phyloP scores from a whole-genome alignment of 2,329 filamentous ascomycete genomes.

The Elsinoe fawcettii region DNA sequence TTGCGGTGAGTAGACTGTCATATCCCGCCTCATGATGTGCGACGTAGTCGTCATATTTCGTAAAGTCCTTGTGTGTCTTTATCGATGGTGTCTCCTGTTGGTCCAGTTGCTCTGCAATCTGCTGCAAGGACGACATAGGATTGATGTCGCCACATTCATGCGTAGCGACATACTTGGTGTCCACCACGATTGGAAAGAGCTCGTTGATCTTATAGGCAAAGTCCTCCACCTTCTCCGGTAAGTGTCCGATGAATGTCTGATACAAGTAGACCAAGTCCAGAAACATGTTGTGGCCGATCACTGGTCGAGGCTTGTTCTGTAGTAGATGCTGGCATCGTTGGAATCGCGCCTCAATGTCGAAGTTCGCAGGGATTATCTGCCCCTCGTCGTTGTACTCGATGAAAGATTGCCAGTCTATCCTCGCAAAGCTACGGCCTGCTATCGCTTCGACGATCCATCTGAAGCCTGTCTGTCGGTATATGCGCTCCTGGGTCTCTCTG shows the following conservation, averaged over 20 bases:
- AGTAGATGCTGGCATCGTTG: constrained; percentile 37
- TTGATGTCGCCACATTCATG: constrained; percentile 47
- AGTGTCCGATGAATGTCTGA: constrained; percentile 50
- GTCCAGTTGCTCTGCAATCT: constrained; percentile 40
- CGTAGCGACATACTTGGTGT: constrained; percentile 58
- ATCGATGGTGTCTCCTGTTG: constrained; percentile 38
- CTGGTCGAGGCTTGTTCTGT: constrained; percentile 39
- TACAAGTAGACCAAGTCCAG: constrained; percentile 58
- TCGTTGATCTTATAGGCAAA: constrained; percentile 47
- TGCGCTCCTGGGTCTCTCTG: constrained; percentile 34
- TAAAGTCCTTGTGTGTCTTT: constrained; percentile 30
- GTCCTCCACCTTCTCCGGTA: constrained; percentile 47
- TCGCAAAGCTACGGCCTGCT: constrained; percentile 31
- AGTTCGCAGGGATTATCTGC: constrained; percentile 30
- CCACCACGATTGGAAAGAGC: constrained; percentile 51
- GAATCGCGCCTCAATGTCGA: constrained; percentile 32
- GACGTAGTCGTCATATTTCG: constrained; percentile 33
- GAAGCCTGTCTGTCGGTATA: constrained; percentile 41
- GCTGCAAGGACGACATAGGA: constrained; percentile 41
- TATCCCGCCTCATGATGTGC: constrained; percentile 55
- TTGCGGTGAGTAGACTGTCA: constrained; percentile 54
- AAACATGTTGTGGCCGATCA: constrained; percentile 60
- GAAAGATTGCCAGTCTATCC: constrained; percentile 32
- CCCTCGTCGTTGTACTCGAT: constrained; percentile 30
- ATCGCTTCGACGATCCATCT: constrained; percentile 45